These are phyloP conservation scores for Prunus salicina DNA, from an alignment of 306 rosid genomes.

Conservation along the genomic window DNA sequence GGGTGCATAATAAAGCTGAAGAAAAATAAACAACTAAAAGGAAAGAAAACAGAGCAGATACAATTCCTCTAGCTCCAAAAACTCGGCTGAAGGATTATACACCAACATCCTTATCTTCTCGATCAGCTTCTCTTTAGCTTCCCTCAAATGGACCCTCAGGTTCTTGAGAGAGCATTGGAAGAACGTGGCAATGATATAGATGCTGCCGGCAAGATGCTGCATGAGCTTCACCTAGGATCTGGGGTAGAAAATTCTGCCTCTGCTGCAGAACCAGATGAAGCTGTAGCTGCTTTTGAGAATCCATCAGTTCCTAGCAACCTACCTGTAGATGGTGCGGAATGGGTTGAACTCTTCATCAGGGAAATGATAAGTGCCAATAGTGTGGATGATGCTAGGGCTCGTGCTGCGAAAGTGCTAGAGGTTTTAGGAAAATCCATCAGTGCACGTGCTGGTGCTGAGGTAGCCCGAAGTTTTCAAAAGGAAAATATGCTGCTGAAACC, in stretches of 20 bases:
- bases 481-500: constrained; percentile 79
- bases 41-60: too few relatives aligned
- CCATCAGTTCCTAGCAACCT: constrained; percentile 47
- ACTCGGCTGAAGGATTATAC: too few relatives aligned
- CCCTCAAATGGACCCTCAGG: constrained; percentile 72
- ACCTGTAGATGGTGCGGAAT: constrained; percentile 74
- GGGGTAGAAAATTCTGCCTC: constrained; percentile 30
- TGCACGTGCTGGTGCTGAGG: constrained; percentile 56
- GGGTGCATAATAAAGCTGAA: too few relatives aligned
- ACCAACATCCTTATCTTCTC: too few relatives aligned
- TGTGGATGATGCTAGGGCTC: constrained; percentile 69
- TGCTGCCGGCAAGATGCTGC: constrained; percentile 71
- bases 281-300: constrained; percentile 43
- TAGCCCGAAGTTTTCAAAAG: constrained; percentile 58
- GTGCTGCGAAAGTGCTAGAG: too few relatives aligned
- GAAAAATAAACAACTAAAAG: too few relatives aligned
- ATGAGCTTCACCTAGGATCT: constrained; percentile 62
- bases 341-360: constrained; percentile 84
- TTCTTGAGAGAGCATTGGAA: constrained; percentile 73
- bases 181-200: constrained; percentile 81
- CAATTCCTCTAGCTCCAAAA: too few relatives aligned
- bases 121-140: constrained; percentile 25
- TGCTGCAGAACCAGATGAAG: constrained; percentile 35
- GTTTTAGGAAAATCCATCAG: too few relatives aligned
- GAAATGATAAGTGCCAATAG: constrained; percentile 75